Conservation (phyloP, 1,139 yeast genomes). For the Scheffersomyces stambukii region DNA sequence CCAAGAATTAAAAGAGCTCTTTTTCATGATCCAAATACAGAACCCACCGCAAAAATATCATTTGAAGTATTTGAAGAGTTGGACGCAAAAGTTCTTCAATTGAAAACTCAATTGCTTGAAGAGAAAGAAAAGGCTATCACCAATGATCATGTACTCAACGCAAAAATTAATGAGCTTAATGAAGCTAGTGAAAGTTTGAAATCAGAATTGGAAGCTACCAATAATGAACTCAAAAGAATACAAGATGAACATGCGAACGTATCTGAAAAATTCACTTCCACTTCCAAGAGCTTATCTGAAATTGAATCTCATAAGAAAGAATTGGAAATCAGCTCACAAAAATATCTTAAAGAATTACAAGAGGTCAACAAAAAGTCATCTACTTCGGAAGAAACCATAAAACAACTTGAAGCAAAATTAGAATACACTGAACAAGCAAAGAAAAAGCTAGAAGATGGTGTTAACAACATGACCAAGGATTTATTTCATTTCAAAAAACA, state of each 20-base stretch:
- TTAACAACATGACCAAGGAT: conserved; percentile 87
- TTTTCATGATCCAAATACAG: conserved; percentile 67
- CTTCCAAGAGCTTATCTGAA: conserved; percentile 29
- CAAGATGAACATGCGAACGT: conserved; percentile 18
- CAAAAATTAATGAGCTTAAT: conserved; percentile 21
- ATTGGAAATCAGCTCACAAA: conserved; percentile 25
- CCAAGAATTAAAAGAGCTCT: conserved; percentile 67
- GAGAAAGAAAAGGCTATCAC: conserved; percentile 22
- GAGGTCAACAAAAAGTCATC: conserved; percentile 21
- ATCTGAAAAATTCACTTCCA: conserved; percentile 29
- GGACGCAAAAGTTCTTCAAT: conserved; percentile 34
- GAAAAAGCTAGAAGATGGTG: conserved; percentile 76
- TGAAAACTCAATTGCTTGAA: conserved; percentile 21
- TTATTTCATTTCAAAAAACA: conserved; percentile 62
- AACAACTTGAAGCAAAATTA: conserved; percentile 24
- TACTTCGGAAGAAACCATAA: conserved; percentile 20
- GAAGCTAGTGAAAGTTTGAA: conserved; percentile 13
- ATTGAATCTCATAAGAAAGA: conserved; percentile 31
- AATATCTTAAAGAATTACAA: conserved; percentile 27
- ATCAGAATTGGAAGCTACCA: conserved; percentile 5
- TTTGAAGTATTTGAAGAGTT: conserved; percentile 68
- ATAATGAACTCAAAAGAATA: conserved; percentile 20
- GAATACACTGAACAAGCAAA: conserved; percentile 41
- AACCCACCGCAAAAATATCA: conserved; percentile 64
- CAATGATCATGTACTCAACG: conserved; percentile 24